These are phyloP conservation scores for Stachybotrys chlorohalonatus DNA, from an alignment of 2,329 filamentous ascomycete species.

Conservation along the genomic window DNA sequence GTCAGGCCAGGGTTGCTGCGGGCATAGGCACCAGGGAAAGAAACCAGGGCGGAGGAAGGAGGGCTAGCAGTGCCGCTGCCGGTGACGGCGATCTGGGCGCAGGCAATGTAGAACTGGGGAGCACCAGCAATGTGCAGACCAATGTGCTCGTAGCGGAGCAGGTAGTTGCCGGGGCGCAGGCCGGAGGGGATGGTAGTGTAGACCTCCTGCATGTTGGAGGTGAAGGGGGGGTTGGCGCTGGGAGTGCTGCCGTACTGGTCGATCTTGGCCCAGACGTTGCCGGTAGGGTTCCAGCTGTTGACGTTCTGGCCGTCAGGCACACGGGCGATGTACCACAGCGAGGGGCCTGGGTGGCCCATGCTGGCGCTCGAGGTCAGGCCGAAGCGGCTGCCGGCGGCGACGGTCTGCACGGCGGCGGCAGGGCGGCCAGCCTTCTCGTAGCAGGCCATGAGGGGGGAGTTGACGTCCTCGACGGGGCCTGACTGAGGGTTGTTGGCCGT, in stretches of 20 bases:
- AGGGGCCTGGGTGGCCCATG: constrained; percentile 28
- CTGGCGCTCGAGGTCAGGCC: constrained; percentile 26
- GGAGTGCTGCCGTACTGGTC: constrained; percentile 15
- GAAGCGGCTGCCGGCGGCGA: constrained; percentile 27
- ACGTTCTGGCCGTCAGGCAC: constrained; percentile 22
- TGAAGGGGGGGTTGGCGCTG: not conserved
- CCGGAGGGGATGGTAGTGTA: constrained; percentile 26
- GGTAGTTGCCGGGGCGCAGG: constrained; percentile 30
- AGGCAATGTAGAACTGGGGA: constrained; percentile 16
- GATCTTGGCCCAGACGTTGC: constrained; percentile 28
- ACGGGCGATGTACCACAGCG: constrained; percentile 27
- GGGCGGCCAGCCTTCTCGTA: constrained; percentile 14
- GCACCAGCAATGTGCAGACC: constrained; percentile 27
- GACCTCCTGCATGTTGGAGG: constrained; percentile 1
- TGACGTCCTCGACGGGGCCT: constrained; percentile 19
- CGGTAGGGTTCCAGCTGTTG: constrained; percentile 21
- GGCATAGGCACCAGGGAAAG: constrained; percentile 26
- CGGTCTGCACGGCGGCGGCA: constrained; percentile 14
- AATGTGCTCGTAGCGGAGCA: constrained; percentile 32
- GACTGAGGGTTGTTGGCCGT: constrained; percentile 24
- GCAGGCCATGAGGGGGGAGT: constrained; percentile 21
- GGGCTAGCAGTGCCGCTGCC: constrained; percentile 16
- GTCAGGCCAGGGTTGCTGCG: constrained; percentile 23
- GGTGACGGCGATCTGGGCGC: constrained; percentile 15
- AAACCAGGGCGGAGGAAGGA: constrained; percentile 20